Evolutionary conservation across 2,329 filamentous ascomycete species (phyloP), one percentile per base, ranked within the genome.

Genomic region (Clarireedia homoeocarpa): DNA sequence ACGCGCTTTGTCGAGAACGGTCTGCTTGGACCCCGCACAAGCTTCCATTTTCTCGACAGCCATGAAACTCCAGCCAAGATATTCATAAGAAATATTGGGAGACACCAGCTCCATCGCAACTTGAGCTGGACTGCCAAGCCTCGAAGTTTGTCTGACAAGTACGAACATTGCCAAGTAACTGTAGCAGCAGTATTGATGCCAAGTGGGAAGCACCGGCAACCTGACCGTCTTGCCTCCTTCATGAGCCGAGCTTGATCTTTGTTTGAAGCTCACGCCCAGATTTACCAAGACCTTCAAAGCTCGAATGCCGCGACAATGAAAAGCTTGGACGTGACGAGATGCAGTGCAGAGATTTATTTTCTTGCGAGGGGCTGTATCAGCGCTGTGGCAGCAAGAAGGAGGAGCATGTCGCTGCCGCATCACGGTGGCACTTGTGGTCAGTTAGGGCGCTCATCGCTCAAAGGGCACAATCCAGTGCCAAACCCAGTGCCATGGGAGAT

Each of bases 21-120:
- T 42, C 52, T 48, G 52, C 52, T 55, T 30, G 52, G 52, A 55
- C 52, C 4, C 12, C 9, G 12, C 7, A 38, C 45, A n/a, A 36
- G 46, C 17, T 39, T 49, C 36, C 42, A 50, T 48, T 36, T 34
- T n/a, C 36, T 36, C 15, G 46, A 26, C 26, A 23, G 17, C 46
- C 40, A 36, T 26, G 48, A 50, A 47, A 50, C 38, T 36, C 4
- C 23, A 20, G 42, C 23, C 23, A 23, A 24, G 42, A 23, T 23
- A 46, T 14, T 10, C 20, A 20, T 6, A 15, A 23, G 42, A 23
- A 46, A 26, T 24, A 26, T 23, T 46, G 12, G 12, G 23, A 46
- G 12, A 20, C 14, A 20, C 4, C 12, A 12, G 30, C 30, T 34
- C 30, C 30, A 34, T 34, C 30, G 4, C 30, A 34, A 34, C 30